Base-by-base conservation (phyloP, 139 green algal genomes). In the Coccomyxa sp. region DNA sequence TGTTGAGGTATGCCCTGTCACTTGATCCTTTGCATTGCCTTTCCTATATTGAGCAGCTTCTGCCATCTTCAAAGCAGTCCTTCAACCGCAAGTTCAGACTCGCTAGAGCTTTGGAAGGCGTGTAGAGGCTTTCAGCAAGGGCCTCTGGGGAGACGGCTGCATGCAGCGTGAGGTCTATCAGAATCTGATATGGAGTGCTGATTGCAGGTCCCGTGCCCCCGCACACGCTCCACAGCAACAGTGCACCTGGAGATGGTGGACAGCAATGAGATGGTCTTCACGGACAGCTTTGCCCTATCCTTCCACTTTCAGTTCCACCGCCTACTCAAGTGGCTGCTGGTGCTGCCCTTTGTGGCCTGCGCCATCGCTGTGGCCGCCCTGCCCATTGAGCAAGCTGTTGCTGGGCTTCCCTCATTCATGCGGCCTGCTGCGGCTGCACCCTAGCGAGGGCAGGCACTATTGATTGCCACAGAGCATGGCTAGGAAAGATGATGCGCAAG, bases 231-330 rank as follows among this genome's bases (percentile, higher is more conserved):
- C 27, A 94, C 91, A 0, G 91, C 91, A 14, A 89, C 86, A 7
- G 78, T 97, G n/a, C 82, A 78, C 27, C n/a, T 97, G 3, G 90
- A 95, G 75, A 90, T 98, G 84, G 72, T 77, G 36, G 93, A 97
- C 78, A 81, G 84, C 40, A 29, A 74, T 9, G 74, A 69, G 33
- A 72, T 93, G 39, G 38, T 82, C 22, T 96, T 92, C 74, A 55
- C 74, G 2, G 95, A 99, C 80, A 88, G 94, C 72, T 98, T 98
- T 82, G 75, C 85, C 37, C 81, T 98, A 34, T 94, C 89, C 74
- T 98, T 99, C 87, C 94, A 99, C 88, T 89, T 98, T 72, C 90
- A 96, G 85, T 97, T 94, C 85, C 92, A 98, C 83, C 92, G 92
- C 37, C 78, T 95, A 58, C 79, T 96, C 24, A 97, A 93, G 82